These are phyloP conservation scores for Pezicula carpinea DNA, from an alignment of 2,329 filamentous ascomycete genomes.

Conservation along the genomic window DNA sequence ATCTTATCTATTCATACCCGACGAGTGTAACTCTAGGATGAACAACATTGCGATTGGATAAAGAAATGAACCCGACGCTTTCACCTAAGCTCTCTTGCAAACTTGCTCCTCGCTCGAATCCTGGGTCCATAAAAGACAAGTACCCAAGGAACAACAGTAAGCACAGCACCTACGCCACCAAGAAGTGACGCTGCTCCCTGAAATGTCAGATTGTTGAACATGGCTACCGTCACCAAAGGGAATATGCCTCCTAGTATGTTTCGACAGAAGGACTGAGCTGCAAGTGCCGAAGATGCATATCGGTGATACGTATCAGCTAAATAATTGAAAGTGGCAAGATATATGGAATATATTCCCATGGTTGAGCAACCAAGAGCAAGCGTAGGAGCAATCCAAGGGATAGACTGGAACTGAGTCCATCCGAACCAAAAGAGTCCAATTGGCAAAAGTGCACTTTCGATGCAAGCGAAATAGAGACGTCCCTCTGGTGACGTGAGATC, in stretches of 20 bases:
- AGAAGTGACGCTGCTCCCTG: conserved; percentile 68
- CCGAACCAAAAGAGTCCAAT: conserved; percentile 79
- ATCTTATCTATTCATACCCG: no score
- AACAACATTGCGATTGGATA: no score
- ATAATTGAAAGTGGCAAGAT: conserved; percentile 89
- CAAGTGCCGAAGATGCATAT: conserved; percentile 80
- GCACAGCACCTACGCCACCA: conserved; percentile 58
- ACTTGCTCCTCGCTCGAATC: conserved; percentile 71
- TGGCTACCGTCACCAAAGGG: conserved; percentile 66
- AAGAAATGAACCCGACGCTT: no score
- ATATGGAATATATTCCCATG: conserved; percentile 82
- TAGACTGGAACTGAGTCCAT: conserved; percentile 57
- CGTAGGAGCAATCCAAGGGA: conserved; percentile 69
- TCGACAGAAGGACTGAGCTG: conserved; percentile 80
- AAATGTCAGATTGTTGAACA: conserved; percentile 71
- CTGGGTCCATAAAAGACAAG: conserved; percentile 71
- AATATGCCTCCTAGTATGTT: conserved; percentile 81
- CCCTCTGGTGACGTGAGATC: conserved; percentile 59
- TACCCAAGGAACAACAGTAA: conserved; percentile 85
- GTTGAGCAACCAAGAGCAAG: conserved; percentile 70
- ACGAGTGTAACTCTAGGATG: no score
- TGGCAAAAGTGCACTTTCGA: conserved; percentile 71
- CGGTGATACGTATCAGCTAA: conserved; percentile 82
- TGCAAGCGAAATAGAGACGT: conserved; percentile 77
- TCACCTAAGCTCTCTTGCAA: conserved; percentile 44